Evolutionary conservation across 2,329 filamentous ascomycete genomes (phyloP).

Genomic region (Emydomyces testavorans): DNA sequence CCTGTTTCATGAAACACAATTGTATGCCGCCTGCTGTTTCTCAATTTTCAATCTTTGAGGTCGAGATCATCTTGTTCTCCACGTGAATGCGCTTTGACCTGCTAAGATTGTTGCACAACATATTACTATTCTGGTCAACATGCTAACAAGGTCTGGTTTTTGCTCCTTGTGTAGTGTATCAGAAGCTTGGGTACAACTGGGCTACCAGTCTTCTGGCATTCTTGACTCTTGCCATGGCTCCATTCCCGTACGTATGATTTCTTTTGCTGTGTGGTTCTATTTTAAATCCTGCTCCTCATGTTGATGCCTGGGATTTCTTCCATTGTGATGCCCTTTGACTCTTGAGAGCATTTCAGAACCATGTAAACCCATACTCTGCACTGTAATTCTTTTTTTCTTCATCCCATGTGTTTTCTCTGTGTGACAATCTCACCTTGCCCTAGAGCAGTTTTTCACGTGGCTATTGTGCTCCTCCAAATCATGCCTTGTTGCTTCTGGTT

Average conservation of each 20-base stretch:
- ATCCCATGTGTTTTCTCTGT: too few relatives aligned
- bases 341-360: too few relatives aligned
- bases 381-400: too few relatives aligned
- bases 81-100: slow-evolving; percentile 5
- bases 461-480: too few relatives aligned
- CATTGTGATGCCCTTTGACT: too few relatives aligned
- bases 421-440: not conserved
- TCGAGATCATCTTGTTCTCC: not conserved
- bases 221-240: slow-evolving; percentile 34
- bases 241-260: slow-evolving; percentile 34
- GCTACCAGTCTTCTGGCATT: slow-evolving; percentile 36
- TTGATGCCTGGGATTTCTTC: too few relatives aligned
- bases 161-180: slow-evolving; percentile 30
- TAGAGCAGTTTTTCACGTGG: not conserved
- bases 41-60: not conserved
- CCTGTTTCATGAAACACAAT: slow-evolving; percentile 7
- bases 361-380: too few relatives aligned
- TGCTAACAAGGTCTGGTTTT: slow-evolving; percentile 10
- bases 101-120: not conserved
- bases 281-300: too few relatives aligned
- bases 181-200: slow-evolving; percentile 38
- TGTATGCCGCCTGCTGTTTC: not conserved
- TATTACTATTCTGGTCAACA: not conserved
- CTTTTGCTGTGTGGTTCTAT: not conserved
- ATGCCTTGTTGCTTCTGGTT: not conserved